Percentiles rank a stretch among this genome's conserved stretches.
phyloP scores from a whole-genome alignment of 805 yeast genomes.

The Candida taoyuanica region DNA sequence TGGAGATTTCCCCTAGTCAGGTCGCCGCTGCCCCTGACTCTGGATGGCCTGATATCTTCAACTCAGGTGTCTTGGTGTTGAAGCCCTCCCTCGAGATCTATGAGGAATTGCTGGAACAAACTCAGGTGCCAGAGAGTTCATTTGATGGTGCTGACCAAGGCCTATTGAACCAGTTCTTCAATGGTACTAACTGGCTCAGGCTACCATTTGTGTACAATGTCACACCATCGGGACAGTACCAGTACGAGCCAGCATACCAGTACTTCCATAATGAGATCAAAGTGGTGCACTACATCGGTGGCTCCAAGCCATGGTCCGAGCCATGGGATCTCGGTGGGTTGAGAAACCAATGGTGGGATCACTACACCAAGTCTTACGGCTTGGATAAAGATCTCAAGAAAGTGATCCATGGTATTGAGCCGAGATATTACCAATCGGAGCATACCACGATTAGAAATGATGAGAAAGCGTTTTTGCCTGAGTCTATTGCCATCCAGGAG shows the following conservation, averaged over 20 bases:
- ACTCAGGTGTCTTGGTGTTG: conserved; percentile 65
- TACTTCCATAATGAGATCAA: conserved; percentile 43
- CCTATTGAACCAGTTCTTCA: conserved; percentile 64
- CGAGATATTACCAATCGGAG: conserved; percentile 16
- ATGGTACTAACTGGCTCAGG: conserved; percentile 48
- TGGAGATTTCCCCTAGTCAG: conserved; percentile 22
- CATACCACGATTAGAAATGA: conserved; percentile 2
- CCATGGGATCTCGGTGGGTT: conserved; percentile 14
- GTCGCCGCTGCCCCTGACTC: conserved; percentile 57
- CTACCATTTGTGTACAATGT: conserved; percentile 84
- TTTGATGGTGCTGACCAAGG: conserved; percentile 95
- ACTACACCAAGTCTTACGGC: conserved; percentile 22
- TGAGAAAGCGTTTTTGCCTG: not conserved
- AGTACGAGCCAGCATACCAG: conserved; percentile 65
- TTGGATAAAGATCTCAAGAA: conserved; percentile 12
- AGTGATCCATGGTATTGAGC: conserved; percentile 24
- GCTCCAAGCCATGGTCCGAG: conserved; percentile 49
- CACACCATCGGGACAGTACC: conserved; percentile 64
- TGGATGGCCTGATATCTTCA: conserved; percentile 89
- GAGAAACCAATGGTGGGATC: conserved; percentile 24
- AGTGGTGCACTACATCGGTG: conserved; percentile 65
- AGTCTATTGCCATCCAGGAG: conserved; percentile 1
- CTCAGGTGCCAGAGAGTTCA: conserved; percentile 28
- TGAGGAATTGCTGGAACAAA: conserved; percentile 31
- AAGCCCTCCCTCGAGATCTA: conserved; percentile 46